A percentile compares a stretch with the other conserved stretches of the same genome.
These are phyloP conservation scores for Ceratobasidium sp. DNA, from an alignment of 1,284 basidiomycete species.

Conservation along the genomic window DNA sequence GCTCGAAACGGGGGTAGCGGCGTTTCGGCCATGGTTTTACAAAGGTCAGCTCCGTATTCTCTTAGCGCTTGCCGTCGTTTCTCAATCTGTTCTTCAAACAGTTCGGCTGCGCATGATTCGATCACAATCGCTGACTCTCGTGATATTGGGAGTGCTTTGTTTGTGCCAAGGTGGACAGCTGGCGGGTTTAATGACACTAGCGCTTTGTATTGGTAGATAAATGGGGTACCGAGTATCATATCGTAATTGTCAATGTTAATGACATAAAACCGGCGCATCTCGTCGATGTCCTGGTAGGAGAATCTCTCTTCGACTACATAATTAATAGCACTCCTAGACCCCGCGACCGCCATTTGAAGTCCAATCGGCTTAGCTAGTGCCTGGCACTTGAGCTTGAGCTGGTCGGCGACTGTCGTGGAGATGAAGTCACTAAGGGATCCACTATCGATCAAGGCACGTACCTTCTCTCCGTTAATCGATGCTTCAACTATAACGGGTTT, in stretches of 20 bases:
- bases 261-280: no score
- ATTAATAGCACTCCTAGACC: constrained; percentile 46
- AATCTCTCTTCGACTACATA: constrained; percentile 40
- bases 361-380: constrained; percentile 48
- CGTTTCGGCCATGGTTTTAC: constrained; percentile 46
- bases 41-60: constrained; percentile 46
- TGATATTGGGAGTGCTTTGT: constrained; percentile 39
- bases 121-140: constrained; percentile 44
- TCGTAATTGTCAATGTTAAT: constrained; percentile 48
- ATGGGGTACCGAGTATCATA: constrained; percentile 49
- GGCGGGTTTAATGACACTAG: constrained; percentile 45
- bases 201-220: constrained; percentile 47
- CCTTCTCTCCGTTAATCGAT: no score
- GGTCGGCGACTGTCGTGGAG: no score
- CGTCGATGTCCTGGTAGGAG: constrained; percentile 49
- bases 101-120: constrained; percentile 38
- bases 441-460: no score
- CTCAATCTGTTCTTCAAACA: constrained; percentile 23
- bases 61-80: constrained; percentile 37
- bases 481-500: no score
- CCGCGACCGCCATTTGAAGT: constrained; percentile 49
- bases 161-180: constrained; percentile 43
- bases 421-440: no score
- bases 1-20: constrained; percentile 50
- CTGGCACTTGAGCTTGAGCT: constrained; percentile 44